Evolutionary conservation across 2,329 filamentous ascomycete genomes (phyloP).

Genomic region (Grosmannia clavigera): DNA sequence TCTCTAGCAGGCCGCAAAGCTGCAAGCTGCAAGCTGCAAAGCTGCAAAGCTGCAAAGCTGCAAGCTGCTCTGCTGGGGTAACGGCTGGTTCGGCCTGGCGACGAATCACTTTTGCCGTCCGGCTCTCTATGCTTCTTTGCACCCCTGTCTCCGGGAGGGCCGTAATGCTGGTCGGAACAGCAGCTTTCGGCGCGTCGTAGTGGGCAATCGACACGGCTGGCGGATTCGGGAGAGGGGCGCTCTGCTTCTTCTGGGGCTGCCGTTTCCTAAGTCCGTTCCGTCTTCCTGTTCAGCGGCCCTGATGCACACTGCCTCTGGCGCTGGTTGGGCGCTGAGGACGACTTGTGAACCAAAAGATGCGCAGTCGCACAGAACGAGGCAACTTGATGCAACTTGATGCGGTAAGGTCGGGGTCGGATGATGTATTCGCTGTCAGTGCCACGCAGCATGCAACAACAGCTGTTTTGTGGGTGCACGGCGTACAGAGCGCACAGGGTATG

Average conservation of each 20-base stretch:
- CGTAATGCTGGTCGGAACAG: not conserved
- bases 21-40: too few species aligned
- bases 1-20: not conserved
- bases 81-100: not conserved
- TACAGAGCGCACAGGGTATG: not conserved
- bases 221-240: not conserved
- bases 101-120: not conserved
- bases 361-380: not conserved
- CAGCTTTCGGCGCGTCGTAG: not conserved
- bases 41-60: too few species aligned
- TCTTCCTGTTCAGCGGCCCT: not conserved
- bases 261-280: not conserved
- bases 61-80: not conserved
- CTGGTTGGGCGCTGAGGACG: not conserved
- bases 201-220: not conserved
- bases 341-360: not conserved
- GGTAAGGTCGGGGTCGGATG: slow-evolving; percentile 1
- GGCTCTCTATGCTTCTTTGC: not conserved
- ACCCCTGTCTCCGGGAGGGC: not conserved
- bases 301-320: not conserved
- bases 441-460: not conserved
- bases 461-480: not conserved
- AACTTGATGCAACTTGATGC: not conserved
- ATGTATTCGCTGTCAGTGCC: slow-evolving; percentile 1
- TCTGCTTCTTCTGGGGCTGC: not conserved